These are phyloP conservation scores for Mycena citricolor DNA, from an alignment of 1,284 basidiomycete genomes.

Conservation along the genomic window DNA sequence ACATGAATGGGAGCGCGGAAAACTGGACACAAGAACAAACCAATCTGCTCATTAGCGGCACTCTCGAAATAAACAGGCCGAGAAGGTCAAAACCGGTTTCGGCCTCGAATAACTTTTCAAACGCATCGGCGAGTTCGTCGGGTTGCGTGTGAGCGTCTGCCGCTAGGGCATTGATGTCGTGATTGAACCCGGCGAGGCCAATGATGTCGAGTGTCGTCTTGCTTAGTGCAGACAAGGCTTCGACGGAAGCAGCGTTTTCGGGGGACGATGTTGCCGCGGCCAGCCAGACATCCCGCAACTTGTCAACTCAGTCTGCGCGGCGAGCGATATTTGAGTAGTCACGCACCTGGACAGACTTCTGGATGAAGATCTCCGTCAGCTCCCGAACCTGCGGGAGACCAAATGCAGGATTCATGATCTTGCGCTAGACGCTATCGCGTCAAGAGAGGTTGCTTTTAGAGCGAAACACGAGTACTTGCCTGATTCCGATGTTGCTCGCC, in stretches of 20 bases:
- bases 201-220: slow-evolving; percentile 68
- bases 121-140: slow-evolving; percentile 53
- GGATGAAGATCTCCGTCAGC: slow-evolving; percentile 52
- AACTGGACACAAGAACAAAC: slow-evolving; percentile 37
- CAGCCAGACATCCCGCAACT: slow-evolving; percentile 51
- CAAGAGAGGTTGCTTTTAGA: background rate
- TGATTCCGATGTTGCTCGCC: slow-evolving; percentile 47
- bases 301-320: background rate
- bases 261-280: slow-evolving; percentile 30
- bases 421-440: slow-evolving; percentile 39
- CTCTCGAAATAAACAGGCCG: no score
- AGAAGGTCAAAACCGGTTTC: slow-evolving; percentile 29
- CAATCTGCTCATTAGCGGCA: no score
- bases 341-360: slow-evolving; percentile 48
- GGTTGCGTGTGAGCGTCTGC: slow-evolving; percentile 26
- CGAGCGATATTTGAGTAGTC: background rate
- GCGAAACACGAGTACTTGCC: slow-evolving; percentile 29
- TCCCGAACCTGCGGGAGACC: slow-evolving; percentile 53
- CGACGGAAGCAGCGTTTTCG: slow-evolving; percentile 34
- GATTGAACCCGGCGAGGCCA: slow-evolving; percentile 68
- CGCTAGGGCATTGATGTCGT: slow-evolving; percentile 57
- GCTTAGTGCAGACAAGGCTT: slow-evolving; percentile 56
- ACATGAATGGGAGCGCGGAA: slow-evolving; percentile 30
- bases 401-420: slow-evolving; percentile 61
- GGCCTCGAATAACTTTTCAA: slow-evolving; percentile 41